Percentiles rank a stretch among this genome's conserved stretches.
Evolutionary conservation across 352 stramenopile species (phyloP).

Genomic region (Globisporangium sylvaticum): DNA sequence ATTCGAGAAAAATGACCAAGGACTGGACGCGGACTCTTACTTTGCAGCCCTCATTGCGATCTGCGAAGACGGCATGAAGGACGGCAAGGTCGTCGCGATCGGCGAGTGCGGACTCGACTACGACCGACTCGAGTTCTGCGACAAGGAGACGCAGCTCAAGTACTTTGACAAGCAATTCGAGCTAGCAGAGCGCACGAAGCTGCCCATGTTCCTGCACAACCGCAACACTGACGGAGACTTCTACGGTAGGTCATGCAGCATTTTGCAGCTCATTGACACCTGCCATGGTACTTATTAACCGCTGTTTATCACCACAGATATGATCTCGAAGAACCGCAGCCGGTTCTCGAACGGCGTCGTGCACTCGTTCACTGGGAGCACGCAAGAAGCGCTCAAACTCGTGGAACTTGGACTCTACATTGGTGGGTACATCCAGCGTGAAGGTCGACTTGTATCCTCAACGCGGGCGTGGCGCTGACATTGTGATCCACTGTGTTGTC

Average conservation of each 20-base stretch:
- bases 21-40: conserved; percentile 53
- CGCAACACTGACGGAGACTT: conserved; percentile 93
- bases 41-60: conserved; percentile 54
- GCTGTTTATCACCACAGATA: conserved; percentile 25
- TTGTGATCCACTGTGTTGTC: neutral
- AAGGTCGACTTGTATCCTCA: neutral
- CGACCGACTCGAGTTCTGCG: conserved; percentile 94
- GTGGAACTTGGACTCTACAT: conserved; percentile 94
- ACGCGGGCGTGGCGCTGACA: neutral
- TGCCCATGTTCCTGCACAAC: conserved; percentile 97
- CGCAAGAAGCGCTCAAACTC: conserved; percentile 90
- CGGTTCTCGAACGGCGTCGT: conserved; percentile 89
- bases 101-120: conserved; percentile 97
- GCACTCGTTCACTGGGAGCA: conserved; percentile 94
- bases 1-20: conserved; percentile 59
- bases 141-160: conserved; percentile 85
- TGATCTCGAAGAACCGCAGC: conserved; percentile 63
- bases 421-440: conserved; percentile 32
- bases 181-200: conserved; percentile 64
- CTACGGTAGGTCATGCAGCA: conserved; percentile 36
- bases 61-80: conserved; percentile 47
- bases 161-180: conserved; percentile 94
- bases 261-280: neutral
- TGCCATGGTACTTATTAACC: neutral
- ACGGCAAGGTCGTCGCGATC: conserved; percentile 88